A percentile compares a stretch with the other conserved stretches of the same genome.
Evolutionary conservation across 192 early-diverging fungal species (phyloP).

Genomic region (Endogone sp.): DNA sequence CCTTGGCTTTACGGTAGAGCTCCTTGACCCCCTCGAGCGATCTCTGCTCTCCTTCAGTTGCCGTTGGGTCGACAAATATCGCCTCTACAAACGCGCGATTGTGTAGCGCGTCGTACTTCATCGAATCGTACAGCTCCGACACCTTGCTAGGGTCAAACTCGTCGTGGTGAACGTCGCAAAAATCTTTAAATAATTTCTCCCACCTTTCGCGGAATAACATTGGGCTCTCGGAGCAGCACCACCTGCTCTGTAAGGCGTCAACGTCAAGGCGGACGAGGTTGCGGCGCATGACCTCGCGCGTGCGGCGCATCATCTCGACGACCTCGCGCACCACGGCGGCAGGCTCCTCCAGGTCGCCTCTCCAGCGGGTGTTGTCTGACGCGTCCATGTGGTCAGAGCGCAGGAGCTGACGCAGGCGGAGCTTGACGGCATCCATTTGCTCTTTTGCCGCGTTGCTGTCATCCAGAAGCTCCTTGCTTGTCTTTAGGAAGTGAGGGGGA

Average conservation of each 20-base stretch:
- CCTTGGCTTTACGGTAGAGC: slow-evolving; percentile 79
- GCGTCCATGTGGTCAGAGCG: background rate
- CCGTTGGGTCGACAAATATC: slow-evolving; percentile 50
- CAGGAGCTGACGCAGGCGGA: slow-evolving; percentile 49
- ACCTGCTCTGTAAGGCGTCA: slow-evolving; percentile 63
- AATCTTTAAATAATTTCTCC: slow-evolving; percentile 95
- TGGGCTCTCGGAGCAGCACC: slow-evolving; percentile 91
- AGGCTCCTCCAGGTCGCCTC: slow-evolving; percentile 31
- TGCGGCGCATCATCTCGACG: slow-evolving; percentile 59
- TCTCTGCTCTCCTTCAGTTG: background rate
- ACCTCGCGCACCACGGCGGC: slow-evolving; percentile 57
- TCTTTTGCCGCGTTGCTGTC: slow-evolving; percentile 94
- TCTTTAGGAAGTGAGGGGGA: slow-evolving; percentile 56
- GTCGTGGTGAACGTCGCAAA: slow-evolving; percentile 52
- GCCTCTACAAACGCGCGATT: slow-evolving; percentile 83
- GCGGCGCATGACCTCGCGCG: slow-evolving; percentile 71
- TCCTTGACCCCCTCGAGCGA: slow-evolving; percentile 36
- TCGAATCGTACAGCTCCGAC: slow-evolving; percentile 90
- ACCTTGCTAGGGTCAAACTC: slow-evolving; percentile 81
- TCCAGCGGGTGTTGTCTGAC: slow-evolving; percentile 28
- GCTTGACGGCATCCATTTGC: slow-evolving; percentile 86
- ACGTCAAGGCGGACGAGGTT: slow-evolving; percentile 62
- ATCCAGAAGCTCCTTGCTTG: slow-evolving; percentile 91
- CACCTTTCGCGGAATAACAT: slow-evolving; percentile 88
- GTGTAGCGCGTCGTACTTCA: slow-evolving; percentile 97